phyloP scores from a whole-genome alignment of 208 protist genomes.

The Leishmania turanica region DNA sequence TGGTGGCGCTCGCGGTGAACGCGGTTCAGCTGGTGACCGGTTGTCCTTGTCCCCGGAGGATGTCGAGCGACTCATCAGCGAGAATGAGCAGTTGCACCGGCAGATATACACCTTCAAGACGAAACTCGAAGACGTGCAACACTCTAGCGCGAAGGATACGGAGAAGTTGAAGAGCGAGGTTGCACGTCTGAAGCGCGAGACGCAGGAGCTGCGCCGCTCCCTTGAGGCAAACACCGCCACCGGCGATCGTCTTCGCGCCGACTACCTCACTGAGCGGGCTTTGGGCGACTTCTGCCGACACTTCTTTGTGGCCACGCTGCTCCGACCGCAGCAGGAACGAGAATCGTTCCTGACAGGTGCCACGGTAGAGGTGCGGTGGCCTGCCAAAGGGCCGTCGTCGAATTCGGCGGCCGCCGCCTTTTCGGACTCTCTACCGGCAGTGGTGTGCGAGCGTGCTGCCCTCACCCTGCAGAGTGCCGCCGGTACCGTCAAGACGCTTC shows the following conservation, averaged over 20 bases:
- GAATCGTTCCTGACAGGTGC: neutral
- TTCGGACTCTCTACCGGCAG: constrained; percentile 5
- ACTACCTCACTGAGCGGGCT: constrained; percentile 42
- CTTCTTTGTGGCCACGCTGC: constrained; percentile 37
- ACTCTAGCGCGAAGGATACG: constrained; percentile 14
- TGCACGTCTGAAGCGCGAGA: constrained; percentile 35
- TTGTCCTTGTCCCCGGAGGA: constrained; percentile 55
- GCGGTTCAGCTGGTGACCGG: neutral
- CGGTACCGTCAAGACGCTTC: constrained; percentile 45
- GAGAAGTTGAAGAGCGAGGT: constrained; percentile 26
- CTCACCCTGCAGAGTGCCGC: constrained; percentile 21
- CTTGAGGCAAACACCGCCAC: constrained; percentile 36
- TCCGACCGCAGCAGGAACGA: constrained; percentile 1
- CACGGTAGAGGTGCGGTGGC: constrained; percentile 18
- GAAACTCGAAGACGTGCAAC: constrained; percentile 42
- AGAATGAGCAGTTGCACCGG: constrained; percentile 78
- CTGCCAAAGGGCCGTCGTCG: neutral
- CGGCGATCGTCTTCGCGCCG: constrained; percentile 51
- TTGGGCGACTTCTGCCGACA: constrained; percentile 68
- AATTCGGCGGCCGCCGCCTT: neutral
- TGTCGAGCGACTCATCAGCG: constrained; percentile 62
- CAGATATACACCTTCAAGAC: constrained; percentile 61
- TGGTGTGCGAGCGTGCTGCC: constrained; percentile 20
- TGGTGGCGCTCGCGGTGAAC: constrained; percentile 1
- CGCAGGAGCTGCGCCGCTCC: constrained; percentile 45